These are phyloP conservation scores for Xerocomus minutiporus DNA, from an alignment of 1,284 basidiomycete genomes.

Conservation along the genomic window DNA sequence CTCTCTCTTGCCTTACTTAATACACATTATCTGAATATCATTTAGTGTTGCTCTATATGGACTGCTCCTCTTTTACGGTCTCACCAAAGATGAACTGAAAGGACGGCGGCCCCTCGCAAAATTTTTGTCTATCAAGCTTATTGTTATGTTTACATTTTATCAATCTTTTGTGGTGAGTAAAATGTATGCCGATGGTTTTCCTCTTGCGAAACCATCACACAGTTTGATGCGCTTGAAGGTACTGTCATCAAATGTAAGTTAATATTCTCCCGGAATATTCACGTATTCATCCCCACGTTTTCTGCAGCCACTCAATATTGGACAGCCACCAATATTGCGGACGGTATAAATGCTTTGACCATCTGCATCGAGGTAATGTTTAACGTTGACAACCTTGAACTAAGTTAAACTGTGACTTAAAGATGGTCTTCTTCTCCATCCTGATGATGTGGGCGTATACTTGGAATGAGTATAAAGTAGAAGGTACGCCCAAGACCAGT, in stretches of 20 bases:
- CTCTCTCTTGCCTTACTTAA: slow-evolving; percentile 7
- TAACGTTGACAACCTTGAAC: not conserved
- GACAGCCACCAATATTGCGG: slow-evolving; percentile 73
- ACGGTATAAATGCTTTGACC: slow-evolving; percentile 77
- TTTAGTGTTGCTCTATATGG: slow-evolving; percentile 73
- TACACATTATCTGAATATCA: slow-evolving; percentile 2
- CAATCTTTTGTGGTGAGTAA: slow-evolving; percentile 64
- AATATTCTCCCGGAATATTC: not conserved
- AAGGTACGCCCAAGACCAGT: slow-evolving; percentile 40
- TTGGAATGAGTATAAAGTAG: slow-evolving; percentile 56
- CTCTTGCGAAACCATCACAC: not conserved
- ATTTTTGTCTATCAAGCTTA: slow-evolving; percentile 79
- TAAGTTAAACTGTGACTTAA: slow-evolving; percentile 4
- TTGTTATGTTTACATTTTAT: slow-evolving; percentile 84
- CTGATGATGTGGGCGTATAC: slow-evolving; percentile 83
- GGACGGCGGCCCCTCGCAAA: slow-evolving; percentile 78
- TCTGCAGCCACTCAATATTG: slow-evolving; percentile 65
- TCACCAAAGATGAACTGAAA: slow-evolving; percentile 72
- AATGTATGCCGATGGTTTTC: not conserved
- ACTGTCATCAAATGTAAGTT: slow-evolving; percentile 54
- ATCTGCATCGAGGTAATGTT: slow-evolving; percentile 72
- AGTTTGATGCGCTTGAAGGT: slow-evolving; percentile 60
- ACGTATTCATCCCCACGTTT: not conserved
- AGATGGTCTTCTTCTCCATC: slow-evolving; percentile 79
- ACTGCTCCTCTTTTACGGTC: slow-evolving; percentile 73